Evolutionary conservation across 2,329 filamentous ascomycete genomes (phyloP).

Genomic region (Metarhizium anisopliae): DNA sequence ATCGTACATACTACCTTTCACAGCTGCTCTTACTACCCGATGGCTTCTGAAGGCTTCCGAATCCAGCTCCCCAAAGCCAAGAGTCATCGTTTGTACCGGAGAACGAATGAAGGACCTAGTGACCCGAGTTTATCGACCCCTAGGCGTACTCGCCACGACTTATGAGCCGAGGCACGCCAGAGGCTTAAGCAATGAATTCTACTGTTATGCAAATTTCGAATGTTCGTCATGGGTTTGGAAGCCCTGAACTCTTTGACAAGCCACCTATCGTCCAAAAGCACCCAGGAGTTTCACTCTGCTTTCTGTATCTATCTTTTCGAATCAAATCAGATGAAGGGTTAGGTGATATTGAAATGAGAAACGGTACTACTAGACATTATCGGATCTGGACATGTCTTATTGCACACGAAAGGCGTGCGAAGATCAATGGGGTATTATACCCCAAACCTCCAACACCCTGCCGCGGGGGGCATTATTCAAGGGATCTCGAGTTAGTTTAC

Average conservation of each 20-base stretch:
- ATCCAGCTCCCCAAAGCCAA: slow-evolving; percentile 13
- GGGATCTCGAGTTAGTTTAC: too few relatives aligned
- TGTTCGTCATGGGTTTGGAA: slow-evolving; percentile 37
- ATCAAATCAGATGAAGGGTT: not conserved
- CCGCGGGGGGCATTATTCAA: too few relatives aligned
- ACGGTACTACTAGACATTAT: too few relatives aligned
- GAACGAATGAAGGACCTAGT: slow-evolving; percentile 64
- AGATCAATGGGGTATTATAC: not conserved
- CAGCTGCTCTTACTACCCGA: slow-evolving; percentile 65
- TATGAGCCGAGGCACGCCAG: slow-evolving; percentile 62
- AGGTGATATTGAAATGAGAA: not conserved
- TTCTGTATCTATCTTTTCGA: not conserved
- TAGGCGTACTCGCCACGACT: slow-evolving; percentile 54
- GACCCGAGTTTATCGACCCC: slow-evolving; percentile 54
- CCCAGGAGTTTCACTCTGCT: not conserved
- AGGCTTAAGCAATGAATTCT: slow-evolving; percentile 72
- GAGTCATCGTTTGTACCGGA: slow-evolving; percentile 64
- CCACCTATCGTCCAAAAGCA: not conserved
- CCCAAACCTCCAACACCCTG: not conserved
- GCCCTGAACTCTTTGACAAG: not conserved
- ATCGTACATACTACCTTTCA: not conserved
- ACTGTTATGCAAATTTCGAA: slow-evolving; percentile 72
- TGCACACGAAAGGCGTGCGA: not conserved
- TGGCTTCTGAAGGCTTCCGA: slow-evolving; percentile 50
- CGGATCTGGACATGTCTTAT: not conserved